A percentile compares a stretch with the other conserved stretches of the same genome.
Evolutionary conservation across 1,284 basidiomycete species (phyloP).

Genomic region (Neotropicomus parvogracilis): DNA sequence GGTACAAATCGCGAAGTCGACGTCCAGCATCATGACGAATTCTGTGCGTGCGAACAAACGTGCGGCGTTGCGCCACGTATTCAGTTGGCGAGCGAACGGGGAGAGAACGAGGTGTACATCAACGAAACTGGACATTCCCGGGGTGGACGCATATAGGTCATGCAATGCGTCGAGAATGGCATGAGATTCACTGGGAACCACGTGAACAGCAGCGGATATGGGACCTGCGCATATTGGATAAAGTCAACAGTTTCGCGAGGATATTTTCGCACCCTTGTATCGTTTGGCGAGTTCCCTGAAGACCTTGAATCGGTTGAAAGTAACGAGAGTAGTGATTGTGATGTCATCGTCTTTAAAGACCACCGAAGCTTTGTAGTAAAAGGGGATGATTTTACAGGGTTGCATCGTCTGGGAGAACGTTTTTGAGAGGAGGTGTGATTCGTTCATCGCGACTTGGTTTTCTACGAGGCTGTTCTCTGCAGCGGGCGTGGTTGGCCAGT

Average conservation of each 20-base stretch:
- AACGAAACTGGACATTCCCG: conserved; percentile 63
- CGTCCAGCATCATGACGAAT: conserved; percentile 84
- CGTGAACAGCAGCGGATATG: conserved; percentile 77
- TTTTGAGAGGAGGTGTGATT: conserved; percentile 57
- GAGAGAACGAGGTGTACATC: conserved; percentile 88
- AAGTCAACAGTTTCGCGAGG: not conserved
- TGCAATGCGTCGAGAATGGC: conserved; percentile 53
- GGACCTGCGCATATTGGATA: conserved; percentile 50
- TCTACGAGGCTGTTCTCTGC: conserved; percentile 16
- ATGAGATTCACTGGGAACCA: conserved; percentile 39
- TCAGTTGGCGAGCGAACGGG: conserved; percentile 77
- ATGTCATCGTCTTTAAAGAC: conserved; percentile 59
- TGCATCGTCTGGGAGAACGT: conserved; percentile 64
- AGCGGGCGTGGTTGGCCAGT: conserved; percentile 14
- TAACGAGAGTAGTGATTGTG: conserved; percentile 81
- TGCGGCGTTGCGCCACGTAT: conserved; percentile 83
- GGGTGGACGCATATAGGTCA: conserved; percentile 59
- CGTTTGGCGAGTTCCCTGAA: conserved; percentile 65
- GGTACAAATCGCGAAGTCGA: conserved; percentile 81
- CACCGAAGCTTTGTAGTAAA: conserved; percentile 65
- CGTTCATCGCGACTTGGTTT: conserved; percentile 34
- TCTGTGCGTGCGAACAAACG: conserved; percentile 76
- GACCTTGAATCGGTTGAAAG: conserved; percentile 71
- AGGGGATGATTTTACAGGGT: conserved; percentile 73
- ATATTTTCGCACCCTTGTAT: conserved; percentile 57